Conservation (phyloP, 805 yeast species). For the Metschnikowia borealis region DNA sequence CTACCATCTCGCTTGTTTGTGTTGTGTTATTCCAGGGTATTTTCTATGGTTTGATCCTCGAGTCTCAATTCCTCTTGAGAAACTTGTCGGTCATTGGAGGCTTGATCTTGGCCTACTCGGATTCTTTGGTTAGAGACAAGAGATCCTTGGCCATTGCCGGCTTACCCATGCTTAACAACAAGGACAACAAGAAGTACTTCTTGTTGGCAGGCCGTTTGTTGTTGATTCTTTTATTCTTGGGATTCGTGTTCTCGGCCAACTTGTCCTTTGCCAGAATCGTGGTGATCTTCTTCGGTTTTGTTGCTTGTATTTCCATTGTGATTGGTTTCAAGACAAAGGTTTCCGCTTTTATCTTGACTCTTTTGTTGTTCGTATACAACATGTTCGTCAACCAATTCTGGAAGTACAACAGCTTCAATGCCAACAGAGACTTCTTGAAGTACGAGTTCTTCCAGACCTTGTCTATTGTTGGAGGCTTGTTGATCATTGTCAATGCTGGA, state of each 20-base stretch:
- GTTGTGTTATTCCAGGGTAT: conserved; percentile 82
- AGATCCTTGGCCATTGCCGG: conserved; percentile 69
- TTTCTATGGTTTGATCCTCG: conserved; percentile 82
- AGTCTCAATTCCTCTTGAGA: conserved; percentile 76
- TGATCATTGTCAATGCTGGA: conserved; percentile 89
- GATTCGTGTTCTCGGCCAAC: conserved; percentile 72
- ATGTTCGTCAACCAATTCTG: conserved; percentile 83
- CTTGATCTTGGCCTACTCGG: conserved; percentile 78
- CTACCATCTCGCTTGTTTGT: conserved; percentile 63
- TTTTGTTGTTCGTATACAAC: conserved; percentile 72
- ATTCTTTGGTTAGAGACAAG: conserved; percentile 75
- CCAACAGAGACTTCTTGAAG: conserved; percentile 81
- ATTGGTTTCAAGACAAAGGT: conserved; percentile 92
- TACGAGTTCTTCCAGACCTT: conserved; percentile 94
- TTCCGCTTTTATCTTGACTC: conserved; percentile 68
- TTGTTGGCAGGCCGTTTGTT: conserved; percentile 84
- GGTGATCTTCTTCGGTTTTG: conserved; percentile 64
- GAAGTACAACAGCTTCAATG: conserved; percentile 65
- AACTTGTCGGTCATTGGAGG: conserved; percentile 92
- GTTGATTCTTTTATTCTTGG: conserved; percentile 77
- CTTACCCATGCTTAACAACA: conserved; percentile 63
- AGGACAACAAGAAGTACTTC: conserved; percentile 76
- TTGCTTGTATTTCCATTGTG: conserved; percentile 70
- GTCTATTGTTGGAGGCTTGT: conserved; percentile 90
- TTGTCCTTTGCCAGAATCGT: conserved; percentile 67